Percentiles rank a stretch among this genome's conserved stretches.
Evolutionary conservation across 2,329 filamentous ascomycete genomes (phyloP).

Genomic region (Tolypocladium amazonense): DNA sequence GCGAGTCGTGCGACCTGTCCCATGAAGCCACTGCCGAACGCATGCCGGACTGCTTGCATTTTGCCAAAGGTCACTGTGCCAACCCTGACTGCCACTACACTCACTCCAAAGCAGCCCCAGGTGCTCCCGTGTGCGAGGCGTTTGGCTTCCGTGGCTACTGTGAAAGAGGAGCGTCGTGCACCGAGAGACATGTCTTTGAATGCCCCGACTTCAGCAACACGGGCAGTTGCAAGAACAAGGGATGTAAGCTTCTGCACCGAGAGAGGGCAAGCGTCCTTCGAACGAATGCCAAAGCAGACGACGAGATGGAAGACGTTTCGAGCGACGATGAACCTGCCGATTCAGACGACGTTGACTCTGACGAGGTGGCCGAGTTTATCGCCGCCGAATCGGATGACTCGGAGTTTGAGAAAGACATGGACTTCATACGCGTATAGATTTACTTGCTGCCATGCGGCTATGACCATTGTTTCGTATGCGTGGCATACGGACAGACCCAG

Average conservation of each 20-base stretch:
- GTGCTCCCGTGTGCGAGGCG: slow-evolving; percentile 68
- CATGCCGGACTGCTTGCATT: slow-evolving; percentile 82
- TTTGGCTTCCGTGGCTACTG: slow-evolving; percentile 89
- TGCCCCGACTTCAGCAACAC: slow-evolving; percentile 93
- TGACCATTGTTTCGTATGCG: background rate
- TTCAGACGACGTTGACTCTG: slow-evolving; percentile 72
- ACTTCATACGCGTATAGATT: slow-evolving; percentile 40
- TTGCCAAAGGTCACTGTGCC: slow-evolving; percentile 78
- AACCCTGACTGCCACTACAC: slow-evolving; percentile 80
- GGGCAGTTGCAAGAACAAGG: slow-evolving; percentile 68
- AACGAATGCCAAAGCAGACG: slow-evolving; percentile 45
- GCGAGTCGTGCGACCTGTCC: slow-evolving; percentile 78
- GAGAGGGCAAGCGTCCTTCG: slow-evolving; percentile 75
- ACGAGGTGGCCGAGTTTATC: slow-evolving; percentile 58
- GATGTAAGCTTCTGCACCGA: slow-evolving; percentile 78
- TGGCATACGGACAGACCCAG: background rate
- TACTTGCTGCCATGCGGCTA: background rate
- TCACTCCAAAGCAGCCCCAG: slow-evolving; percentile 68
- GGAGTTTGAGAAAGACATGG: slow-evolving; percentile 46
- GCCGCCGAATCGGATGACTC: slow-evolving; percentile 42
- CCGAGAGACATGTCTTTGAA: slow-evolving; percentile 79
- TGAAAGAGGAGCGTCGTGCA: slow-evolving; percentile 66
- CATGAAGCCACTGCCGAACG: slow-evolving; percentile 77
- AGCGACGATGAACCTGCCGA: slow-evolving; percentile 66
- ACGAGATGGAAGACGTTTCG: slow-evolving; percentile 58